Percentiles rank a stretch among this genome's conserved stretches.
These are phyloP conservation scores for Chimonanthus praecox DNA, from an alignment of 164 flowering plant genomes.

Conservation along the genomic window DNA sequence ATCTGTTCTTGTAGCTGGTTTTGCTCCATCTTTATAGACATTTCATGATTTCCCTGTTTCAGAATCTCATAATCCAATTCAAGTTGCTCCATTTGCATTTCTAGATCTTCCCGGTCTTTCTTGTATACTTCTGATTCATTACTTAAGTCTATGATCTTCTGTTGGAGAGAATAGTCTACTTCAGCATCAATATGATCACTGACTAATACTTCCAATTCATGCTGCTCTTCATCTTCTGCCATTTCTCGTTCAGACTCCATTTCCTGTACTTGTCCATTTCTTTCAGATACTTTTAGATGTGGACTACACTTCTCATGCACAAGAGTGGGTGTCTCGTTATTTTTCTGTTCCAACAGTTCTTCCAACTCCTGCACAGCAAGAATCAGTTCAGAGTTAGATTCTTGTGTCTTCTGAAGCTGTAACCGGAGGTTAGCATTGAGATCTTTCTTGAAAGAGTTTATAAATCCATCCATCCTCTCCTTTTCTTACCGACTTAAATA, in stretches of 20 bases:
- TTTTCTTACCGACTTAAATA: too few relatives aligned
- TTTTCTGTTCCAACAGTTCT: constrained; percentile 62
- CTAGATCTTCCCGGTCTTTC: constrained; percentile 70
- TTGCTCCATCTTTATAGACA: constrained; percentile 57
- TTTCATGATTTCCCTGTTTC: constrained; percentile 71
- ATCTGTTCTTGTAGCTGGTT: constrained; percentile 59
- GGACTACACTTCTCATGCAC: background rate
- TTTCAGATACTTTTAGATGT: constrained; percentile 16
- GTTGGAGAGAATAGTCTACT: constrained; percentile 46
- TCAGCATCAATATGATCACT: too few relatives aligned
- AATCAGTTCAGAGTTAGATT: constrained; percentile 74
- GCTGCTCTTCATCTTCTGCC: too few relatives aligned
- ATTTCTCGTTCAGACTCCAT: too few relatives aligned
- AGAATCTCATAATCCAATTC: constrained; percentile 74
- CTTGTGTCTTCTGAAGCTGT: constrained; percentile 88
- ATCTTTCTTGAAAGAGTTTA: too few relatives aligned
- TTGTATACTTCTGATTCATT: constrained; percentile 57
- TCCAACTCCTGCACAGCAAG: constrained; percentile 85
- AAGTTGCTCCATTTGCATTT: constrained; percentile 71
- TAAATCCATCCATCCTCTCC: too few relatives aligned
- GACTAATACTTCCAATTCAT: too few relatives aligned
- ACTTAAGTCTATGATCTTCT: constrained; percentile 44
- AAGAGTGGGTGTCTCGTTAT: constrained; percentile 27
- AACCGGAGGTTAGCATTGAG: constrained; percentile 70
- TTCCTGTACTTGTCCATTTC: constrained; percentile 13